Evolutionary conservation across 2,329 filamentous ascomycete species (phyloP).

Genomic region (Trichophyton verrucosum): DNA sequence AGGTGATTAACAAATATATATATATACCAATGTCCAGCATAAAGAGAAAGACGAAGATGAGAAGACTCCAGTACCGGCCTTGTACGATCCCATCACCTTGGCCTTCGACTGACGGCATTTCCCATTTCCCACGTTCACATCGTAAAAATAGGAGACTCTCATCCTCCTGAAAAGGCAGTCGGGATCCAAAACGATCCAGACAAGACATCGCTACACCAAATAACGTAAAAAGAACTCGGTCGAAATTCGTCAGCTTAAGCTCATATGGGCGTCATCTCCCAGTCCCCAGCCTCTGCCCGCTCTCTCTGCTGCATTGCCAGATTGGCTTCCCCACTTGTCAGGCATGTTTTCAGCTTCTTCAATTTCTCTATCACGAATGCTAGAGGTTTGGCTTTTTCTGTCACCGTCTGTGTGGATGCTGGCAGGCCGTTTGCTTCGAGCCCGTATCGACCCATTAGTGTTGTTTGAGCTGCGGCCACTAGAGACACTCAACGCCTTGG

Average conservation of each 20-base stretch:
- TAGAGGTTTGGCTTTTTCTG: constrained; percentile 14
- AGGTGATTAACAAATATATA: not conserved
- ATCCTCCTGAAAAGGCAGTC: not conserved
- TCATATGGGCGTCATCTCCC: constrained; percentile 75
- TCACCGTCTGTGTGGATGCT: constrained; percentile 16
- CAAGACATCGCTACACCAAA: not conserved
- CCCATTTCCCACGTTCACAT: not conserved
- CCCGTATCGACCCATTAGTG: constrained; percentile 14
- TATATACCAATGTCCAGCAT: not conserved
- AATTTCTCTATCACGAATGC: constrained; percentile 28
- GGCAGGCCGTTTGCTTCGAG: constrained; percentile 18
- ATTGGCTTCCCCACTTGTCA: constrained; percentile 43
- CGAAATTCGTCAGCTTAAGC: constrained; percentile 49
- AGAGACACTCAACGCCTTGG: constrained; percentile 6
- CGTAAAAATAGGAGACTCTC: not conserved
- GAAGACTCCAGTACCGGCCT: not conserved
- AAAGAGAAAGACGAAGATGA: no score
- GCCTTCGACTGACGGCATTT: not conserved
- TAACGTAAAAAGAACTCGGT: not conserved
- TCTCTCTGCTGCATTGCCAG: constrained; percentile 39
- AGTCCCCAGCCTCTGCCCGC: constrained; percentile 55
- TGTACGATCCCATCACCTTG: not conserved
- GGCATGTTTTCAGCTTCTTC: constrained; percentile 36
- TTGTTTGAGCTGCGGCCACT: constrained; percentile 3
- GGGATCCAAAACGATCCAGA: not conserved